Evolutionary conservation across 345 rosid genomes (phyloP).

Genomic region (Citrus inodora): DNA sequence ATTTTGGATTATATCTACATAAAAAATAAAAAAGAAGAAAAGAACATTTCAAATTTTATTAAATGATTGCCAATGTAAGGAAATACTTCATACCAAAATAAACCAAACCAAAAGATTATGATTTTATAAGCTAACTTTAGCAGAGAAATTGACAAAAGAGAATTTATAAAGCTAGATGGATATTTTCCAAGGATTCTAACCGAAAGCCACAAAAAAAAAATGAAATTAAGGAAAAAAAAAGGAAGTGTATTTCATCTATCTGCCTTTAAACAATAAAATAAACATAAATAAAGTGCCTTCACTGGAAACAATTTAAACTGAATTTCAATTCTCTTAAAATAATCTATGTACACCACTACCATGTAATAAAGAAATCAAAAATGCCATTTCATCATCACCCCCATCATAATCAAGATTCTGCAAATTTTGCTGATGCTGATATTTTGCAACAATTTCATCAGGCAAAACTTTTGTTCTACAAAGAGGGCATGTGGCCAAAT

Average conservation of each 20-base stretch:
- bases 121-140: background rate
- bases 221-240: background rate
- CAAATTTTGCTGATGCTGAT: constrained; percentile 16
- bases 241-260: background rate
- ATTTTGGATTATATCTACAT: background rate
- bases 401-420: constrained; percentile 22
- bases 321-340: background rate
- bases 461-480: constrained; percentile 49
- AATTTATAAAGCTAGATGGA: background rate
- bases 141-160: background rate
- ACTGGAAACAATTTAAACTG: background rate
- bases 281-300: background rate
- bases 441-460: constrained; percentile 34
- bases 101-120: background rate
- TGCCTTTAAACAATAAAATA: background rate
- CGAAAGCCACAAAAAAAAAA: background rate
- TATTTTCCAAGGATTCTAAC: background rate
- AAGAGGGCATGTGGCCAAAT: constrained; percentile 48
- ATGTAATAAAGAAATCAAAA: constrained; percentile 32
- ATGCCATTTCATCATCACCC: constrained; percentile 42
- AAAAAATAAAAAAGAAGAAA: too few relatives aligned
- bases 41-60: background rate
- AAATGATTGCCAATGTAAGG: background rate
- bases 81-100: background rate
- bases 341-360: constrained; percentile 35